Base-by-base conservation (phyloP, 2,329 filamentous ascomycete species). In the Xenosphaeropsis pyriputrescens region DNA sequence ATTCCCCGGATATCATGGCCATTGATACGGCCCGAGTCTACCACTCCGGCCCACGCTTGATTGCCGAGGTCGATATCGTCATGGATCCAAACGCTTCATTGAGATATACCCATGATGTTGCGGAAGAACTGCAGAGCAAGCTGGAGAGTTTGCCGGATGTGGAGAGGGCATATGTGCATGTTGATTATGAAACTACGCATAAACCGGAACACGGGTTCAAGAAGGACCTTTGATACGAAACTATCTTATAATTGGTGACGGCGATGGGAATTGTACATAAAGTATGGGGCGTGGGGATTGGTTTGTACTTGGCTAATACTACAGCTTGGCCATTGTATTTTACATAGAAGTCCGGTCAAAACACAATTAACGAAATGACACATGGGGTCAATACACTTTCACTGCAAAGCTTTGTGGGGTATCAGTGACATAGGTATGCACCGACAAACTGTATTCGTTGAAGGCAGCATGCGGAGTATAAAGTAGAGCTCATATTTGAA, bases 21-120 rank as follows among this genome's bases (percentile, higher is more conserved):
- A 93, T 98, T 55, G 91, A 98, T 58, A 98, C 91, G 2, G 91
- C 96, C 3, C 76, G 91, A 37, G 85, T 88, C 1, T 96, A 94
- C 61, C 88, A 95, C 60, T 85, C 79, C 6, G 89, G 89, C 0
- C 75, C 88, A 1, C 72, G 89, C 15, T 72, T 95, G 34, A 86
- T 96, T 46, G 88, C 93, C 47, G 91, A 98, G 64, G 85, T 96
- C 29, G 91, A 98, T 55, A 77, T 96, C 39, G 89, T 96, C 51
- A 94, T 96, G 85, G 76, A 88, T 48, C 74, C 79, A 0, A 64
- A 74, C 1, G 72, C 78, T 39, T 74, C 75, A 2, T 70, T 98
- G 13, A 68, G 72, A 44, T 77, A 78, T 37, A 91, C 86, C 0
- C 91, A 98, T 57, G 91, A 98, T 53, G 75, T 95, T 11, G 89